Conservation (phyloP, 306 rosid species). For the Pyrus betulifolia region DNA sequence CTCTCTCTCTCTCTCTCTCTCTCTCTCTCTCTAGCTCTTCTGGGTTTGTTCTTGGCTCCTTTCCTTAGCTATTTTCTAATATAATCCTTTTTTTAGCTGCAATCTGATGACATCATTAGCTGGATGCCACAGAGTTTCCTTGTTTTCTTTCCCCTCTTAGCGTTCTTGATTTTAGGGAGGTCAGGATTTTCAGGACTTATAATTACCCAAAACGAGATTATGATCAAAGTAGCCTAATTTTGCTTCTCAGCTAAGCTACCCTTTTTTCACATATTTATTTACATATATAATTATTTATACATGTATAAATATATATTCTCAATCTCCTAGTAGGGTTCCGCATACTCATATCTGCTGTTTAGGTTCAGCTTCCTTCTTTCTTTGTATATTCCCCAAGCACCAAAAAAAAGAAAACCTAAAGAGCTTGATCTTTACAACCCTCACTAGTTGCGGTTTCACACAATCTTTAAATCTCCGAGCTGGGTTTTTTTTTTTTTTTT, state of each 20-base stretch:
- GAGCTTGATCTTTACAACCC: not conserved
- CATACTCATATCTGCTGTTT: not conserved
- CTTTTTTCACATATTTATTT: not conserved
- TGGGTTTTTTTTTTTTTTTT: not conserved
- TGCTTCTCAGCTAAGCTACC: constrained; percentile 19
- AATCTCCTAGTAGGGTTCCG: not conserved
- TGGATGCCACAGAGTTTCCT: not conserved
- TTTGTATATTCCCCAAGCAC: not conserved
- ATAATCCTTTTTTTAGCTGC: not conserved
- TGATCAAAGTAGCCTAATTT: not conserved
- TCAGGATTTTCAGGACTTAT: constrained; percentile 7
- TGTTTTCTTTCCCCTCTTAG: not conserved
- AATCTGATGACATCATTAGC: not conserved
- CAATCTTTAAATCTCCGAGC: not conserved
- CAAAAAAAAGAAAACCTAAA: not conserved
- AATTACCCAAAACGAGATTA: not conserved
- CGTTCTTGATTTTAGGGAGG: not conserved
- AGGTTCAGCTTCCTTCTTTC: not conserved
- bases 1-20: not conserved
- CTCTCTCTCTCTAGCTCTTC: not conserved
- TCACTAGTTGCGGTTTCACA: not conserved
- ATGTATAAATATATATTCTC: not conserved
- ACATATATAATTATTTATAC: too few relatives aligned
- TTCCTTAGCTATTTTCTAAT: not conserved
- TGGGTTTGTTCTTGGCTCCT: not conserved